phyloP scores from a whole-genome alignment of 768 basidiomycete species.

The Macrolepiota dolichaula region DNA sequence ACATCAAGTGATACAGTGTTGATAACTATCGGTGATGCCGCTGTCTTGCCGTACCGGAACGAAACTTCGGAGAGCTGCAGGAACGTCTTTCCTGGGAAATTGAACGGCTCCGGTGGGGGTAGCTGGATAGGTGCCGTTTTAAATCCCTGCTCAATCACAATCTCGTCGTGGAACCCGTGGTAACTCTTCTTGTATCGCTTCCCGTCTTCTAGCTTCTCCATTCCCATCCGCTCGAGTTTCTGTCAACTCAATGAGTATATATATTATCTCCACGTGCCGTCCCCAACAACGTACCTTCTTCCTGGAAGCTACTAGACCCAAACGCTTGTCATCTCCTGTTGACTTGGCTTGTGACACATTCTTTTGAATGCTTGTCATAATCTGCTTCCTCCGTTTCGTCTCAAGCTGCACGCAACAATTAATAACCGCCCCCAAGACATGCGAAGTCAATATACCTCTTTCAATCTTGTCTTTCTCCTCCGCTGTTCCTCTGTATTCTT shows the following conservation, averaged over 20 bases:
- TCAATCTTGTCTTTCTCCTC: constrained; percentile 39
- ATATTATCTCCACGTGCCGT: not conserved
- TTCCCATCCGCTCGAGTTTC: constrained; percentile 30
- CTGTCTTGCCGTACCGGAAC: constrained; percentile 23
- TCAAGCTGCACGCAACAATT: constrained; percentile 20
- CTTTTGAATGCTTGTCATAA: constrained; percentile 53
- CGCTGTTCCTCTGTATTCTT: constrained; percentile 40
- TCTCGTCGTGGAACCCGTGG: constrained; percentile 27
- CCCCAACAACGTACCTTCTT: constrained; percentile 37
- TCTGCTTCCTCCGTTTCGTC: constrained; percentile 34
- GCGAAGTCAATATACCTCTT: constrained; percentile 27
- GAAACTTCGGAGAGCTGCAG: constrained; percentile 30
- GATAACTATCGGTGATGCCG: constrained; percentile 20
- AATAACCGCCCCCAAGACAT: not conserved
- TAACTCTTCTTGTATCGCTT: constrained; percentile 29
- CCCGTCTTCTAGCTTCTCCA: constrained; percentile 29
- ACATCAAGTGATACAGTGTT: constrained; percentile 27
- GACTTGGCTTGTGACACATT: constrained; percentile 48
- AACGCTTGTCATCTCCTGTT: constrained; percentile 60
- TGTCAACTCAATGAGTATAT: constrained; percentile 8
- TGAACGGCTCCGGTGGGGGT: constrained; percentile 28
- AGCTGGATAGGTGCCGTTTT: constrained; percentile 29
- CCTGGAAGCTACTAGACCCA: constrained; percentile 48
- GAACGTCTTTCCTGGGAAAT: constrained; percentile 27
- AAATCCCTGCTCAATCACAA: constrained; percentile 33